Percentiles rank a stretch among this genome's conserved stretches.
phyloP scores from a whole-genome alignment of 305 asterid species.

The Plantago coronopus region DNA sequence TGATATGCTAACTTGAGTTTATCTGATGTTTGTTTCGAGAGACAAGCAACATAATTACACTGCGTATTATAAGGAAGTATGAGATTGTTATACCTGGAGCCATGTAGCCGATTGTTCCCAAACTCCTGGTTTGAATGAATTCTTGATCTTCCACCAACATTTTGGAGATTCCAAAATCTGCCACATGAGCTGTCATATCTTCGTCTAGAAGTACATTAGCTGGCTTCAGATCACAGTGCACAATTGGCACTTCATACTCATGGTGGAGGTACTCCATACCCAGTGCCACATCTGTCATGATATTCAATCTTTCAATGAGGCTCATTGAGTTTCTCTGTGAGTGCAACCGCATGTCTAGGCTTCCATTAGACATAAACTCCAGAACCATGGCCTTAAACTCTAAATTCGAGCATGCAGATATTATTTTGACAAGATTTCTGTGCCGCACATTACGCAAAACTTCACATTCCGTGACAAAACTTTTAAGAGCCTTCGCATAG shows the following conservation, averaged over 20 bases:
- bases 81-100: constrained; percentile 34
- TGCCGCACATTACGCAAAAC: constrained; percentile 34
- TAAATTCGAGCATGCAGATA: constrained; percentile 34
- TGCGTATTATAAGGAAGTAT: not conserved
- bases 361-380: constrained; percentile 43
- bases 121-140: constrained; percentile 25
- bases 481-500: constrained; percentile 18
- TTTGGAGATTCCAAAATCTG: constrained; percentile 43
- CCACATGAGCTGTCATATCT: constrained; percentile 36
- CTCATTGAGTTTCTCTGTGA: constrained; percentile 21
- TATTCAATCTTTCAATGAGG: constrained; percentile 28
- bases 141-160: constrained; percentile 26
- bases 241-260: constrained; percentile 27
- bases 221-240: constrained; percentile 40
- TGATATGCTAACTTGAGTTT: too few species aligned
- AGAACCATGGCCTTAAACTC: constrained; percentile 38
- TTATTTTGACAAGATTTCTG: constrained; percentile 35
- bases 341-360: constrained; percentile 33
- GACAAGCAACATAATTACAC: not conserved
- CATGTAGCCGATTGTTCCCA: constrained; percentile 43
- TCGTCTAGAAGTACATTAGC: constrained; percentile 35
- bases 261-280: constrained; percentile 43
- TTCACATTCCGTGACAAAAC: constrained; percentile 39
- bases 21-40: not conserved
- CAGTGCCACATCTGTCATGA: constrained; percentile 31